Evolutionary conservation across 805 yeast genomes (phyloP).

Genomic region (Saccharomycopsis sp.): DNA sequence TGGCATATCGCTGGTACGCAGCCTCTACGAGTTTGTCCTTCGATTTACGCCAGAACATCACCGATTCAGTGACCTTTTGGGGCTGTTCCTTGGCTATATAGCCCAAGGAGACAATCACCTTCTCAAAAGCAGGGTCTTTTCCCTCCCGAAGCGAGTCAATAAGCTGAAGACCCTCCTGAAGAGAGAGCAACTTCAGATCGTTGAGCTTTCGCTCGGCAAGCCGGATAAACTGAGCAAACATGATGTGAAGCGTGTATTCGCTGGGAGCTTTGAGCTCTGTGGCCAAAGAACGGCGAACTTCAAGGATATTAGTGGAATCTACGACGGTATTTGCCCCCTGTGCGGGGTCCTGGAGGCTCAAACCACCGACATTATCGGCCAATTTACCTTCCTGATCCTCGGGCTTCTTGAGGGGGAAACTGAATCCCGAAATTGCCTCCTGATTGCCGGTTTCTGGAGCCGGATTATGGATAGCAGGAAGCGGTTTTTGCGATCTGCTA

Average conservation of each 20-base stretch:
- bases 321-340: no score
- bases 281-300: conserved; percentile 32
- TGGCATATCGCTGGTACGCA: conserved; percentile 9
- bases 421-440: not conserved
- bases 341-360: not conserved
- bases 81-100: conserved; percentile 86
- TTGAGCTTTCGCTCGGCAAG: conserved; percentile 85
- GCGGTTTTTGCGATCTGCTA: not conserved
- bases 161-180: conserved; percentile 24
- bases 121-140: conserved; percentile 78
- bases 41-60: conserved; percentile 96
- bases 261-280: conserved; percentile 66
- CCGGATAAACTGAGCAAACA: conserved; percentile 92
- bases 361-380: not conserved
- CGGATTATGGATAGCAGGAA: not conserved
- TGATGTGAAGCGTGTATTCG: conserved; percentile 88
- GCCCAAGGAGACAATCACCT: conserved; percentile 79
- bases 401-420: not conserved
- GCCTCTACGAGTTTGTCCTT: conserved; percentile 53
- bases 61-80: conserved; percentile 93
- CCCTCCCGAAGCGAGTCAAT: conserved; percentile 78
- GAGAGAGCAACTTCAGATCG: not conserved
- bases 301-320: not conserved
- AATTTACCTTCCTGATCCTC: not conserved
- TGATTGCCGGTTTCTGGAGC: not conserved